Conservation (phyloP, 441 rosid genomes). For the Brassica hybrid region DNA sequence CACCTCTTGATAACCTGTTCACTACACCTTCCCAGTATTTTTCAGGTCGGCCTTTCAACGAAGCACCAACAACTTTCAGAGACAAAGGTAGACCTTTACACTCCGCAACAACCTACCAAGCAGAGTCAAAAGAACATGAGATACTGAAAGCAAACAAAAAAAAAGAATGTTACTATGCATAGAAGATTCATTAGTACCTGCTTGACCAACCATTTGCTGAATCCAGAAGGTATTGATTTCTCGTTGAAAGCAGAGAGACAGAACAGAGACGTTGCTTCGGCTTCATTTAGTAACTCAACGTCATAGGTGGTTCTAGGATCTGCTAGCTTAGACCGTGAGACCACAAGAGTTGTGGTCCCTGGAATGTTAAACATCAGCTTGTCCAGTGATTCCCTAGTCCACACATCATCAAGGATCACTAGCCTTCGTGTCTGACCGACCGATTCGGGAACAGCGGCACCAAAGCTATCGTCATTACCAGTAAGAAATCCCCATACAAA, state of each 20-base stretch:
- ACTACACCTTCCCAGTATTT: constrained; percentile 71
- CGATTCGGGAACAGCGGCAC: constrained; percentile 41
- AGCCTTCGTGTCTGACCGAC: constrained; percentile 43
- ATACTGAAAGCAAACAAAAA: not conserved
- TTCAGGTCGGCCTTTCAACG: constrained; percentile 61
- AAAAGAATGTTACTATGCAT: not conserved
- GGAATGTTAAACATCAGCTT: constrained; percentile 52
- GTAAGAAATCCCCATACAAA: constrained; percentile 51
- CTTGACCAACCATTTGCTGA: constrained; percentile 59
- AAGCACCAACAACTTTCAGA: constrained; percentile 85
- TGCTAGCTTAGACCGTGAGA: constrained; percentile 68
- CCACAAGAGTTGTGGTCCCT: constrained; percentile 73
- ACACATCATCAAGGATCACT: constrained; percentile 85
- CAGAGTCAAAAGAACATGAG: constrained; percentile 21
- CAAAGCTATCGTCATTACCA: constrained; percentile 42
- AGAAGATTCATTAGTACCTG: constrained; percentile 56
- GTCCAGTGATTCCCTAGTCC: constrained; percentile 65
- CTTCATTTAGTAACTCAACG: constrained; percentile 61
- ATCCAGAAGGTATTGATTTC: constrained; percentile 57
- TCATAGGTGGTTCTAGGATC: constrained; percentile 47
- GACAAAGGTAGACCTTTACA: constrained; percentile 92
- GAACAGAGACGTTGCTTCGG: constrained; percentile 70
- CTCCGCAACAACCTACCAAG: constrained; percentile 65
- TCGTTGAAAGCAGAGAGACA: constrained; percentile 76
- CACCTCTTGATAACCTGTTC: constrained; percentile 63